Evolutionary conservation across 176 grass and related monocot genomes (phyloP).

Genomic region (Lolium multiflorum): DNA sequence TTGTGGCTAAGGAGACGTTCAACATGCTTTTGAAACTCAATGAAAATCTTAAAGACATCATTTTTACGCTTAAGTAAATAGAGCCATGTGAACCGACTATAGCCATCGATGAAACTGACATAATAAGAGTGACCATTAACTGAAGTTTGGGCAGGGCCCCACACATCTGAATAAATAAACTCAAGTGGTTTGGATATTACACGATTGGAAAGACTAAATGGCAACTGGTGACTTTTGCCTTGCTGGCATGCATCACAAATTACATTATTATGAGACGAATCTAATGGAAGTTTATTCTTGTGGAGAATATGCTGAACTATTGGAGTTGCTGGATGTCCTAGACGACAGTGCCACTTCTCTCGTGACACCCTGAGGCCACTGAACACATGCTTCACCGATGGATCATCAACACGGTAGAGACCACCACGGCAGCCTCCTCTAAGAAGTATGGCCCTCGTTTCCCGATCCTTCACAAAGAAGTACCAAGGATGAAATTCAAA

Average conservation of each 20-base stretch:
- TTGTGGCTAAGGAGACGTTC: neutral
- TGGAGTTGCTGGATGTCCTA: neutral
- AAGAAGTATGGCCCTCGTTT: neutral
- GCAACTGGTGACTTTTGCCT: neutral
- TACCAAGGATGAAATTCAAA: neutral
- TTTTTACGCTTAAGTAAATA: too few species aligned
- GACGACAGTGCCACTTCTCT: neutral
- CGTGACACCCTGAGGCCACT: too few species aligned
- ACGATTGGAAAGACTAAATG: neutral
- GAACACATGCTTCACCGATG: too few species aligned
- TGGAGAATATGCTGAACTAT: neutral
- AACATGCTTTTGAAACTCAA: neutral
- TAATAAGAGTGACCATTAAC: too few species aligned
- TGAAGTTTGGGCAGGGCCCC: too few species aligned
- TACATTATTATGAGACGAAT: too few species aligned
- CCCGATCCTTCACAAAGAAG: neutral
- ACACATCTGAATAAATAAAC: too few species aligned
- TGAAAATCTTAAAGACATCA: too few species aligned
- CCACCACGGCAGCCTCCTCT: neutral
- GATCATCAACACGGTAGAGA: neutral
- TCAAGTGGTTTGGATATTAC: neutral
- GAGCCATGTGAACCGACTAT: too few species aligned
- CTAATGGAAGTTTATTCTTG: neutral
- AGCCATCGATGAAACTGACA: too few species aligned
- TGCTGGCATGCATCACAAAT: neutral